These are phyloP conservation scores for Eucalyptus pauciflora DNA, from an alignment of 345 rosid species.

Conservation along the genomic window DNA sequence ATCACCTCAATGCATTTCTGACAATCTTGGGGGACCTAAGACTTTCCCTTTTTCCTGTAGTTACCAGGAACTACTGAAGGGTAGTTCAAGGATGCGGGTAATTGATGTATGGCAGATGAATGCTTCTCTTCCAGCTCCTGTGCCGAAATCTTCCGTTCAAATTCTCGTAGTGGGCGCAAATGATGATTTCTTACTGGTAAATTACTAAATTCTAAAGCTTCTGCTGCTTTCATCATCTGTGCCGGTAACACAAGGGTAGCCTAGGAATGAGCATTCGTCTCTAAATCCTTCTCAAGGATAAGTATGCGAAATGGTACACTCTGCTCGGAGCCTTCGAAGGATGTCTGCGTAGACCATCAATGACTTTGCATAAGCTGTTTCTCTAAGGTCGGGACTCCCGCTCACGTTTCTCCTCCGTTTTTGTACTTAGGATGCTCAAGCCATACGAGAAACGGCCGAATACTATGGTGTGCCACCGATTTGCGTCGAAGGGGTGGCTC, in stretches of 20 bases:
- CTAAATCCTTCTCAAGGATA: background rate
- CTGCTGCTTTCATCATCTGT: background rate
- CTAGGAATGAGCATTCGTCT: background rate
- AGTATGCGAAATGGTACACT: background rate
- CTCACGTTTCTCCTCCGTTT: background rate
- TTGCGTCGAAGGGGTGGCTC: constrained; percentile 66
- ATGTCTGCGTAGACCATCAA: background rate
- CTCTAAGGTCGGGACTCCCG: background rate
- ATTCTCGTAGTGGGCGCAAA: constrained; percentile 69
- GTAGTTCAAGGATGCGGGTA: constrained; percentile 60
- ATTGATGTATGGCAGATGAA: constrained; percentile 82
- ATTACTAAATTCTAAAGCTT: background rate
- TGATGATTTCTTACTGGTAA: constrained; percentile 83
- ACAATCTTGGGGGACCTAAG: background rate
- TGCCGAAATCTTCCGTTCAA: constrained; percentile 23
- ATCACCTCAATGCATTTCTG: background rate
- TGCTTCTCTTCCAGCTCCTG: constrained; percentile 74
- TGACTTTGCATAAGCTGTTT: background rate
- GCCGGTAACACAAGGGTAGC: background rate
- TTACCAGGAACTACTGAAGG: constrained; percentile 69
- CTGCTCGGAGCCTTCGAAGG: background rate
- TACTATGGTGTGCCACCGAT: constrained; percentile 52
- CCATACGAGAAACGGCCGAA: constrained; percentile 50
- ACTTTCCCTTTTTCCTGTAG: constrained; percentile 18
- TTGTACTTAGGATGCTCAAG: constrained; percentile 40